phyloP scores from a whole-genome alignment of 371 early-diverging fungal genomes.

The Lichtheimia corymbifera region DNA sequence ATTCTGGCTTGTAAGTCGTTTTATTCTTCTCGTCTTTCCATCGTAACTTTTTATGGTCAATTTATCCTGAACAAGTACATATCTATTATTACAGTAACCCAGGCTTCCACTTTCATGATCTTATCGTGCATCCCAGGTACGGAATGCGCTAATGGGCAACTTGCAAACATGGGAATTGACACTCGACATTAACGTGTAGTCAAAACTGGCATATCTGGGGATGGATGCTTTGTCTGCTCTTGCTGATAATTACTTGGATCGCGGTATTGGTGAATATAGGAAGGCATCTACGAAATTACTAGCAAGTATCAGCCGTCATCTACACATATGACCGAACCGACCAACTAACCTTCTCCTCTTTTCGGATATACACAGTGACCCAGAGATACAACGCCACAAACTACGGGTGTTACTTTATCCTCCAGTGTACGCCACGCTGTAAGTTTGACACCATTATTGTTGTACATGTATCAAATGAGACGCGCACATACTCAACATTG shows the following conservation, averaged over 20 bases:
- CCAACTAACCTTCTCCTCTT: too few species aligned
- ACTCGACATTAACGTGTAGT: slow-evolving; percentile 13
- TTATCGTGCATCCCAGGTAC: slow-evolving; percentile 43
- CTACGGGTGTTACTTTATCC: slow-evolving; percentile 50
- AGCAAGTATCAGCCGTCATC: slow-evolving; percentile 25
- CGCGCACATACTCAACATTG: not conserved
- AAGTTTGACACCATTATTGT: not conserved
- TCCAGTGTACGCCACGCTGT: slow-evolving; percentile 41
- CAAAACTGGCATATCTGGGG: slow-evolving; percentile 50
- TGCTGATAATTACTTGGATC: slow-evolving; percentile 34
- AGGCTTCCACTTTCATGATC: slow-evolving; percentile 36
- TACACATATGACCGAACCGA: too few species aligned
- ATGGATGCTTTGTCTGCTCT: slow-evolving; percentile 40
- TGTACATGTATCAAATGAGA: not conserved
- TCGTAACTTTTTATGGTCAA: slow-evolving; percentile 9
- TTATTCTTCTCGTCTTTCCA: slow-evolving; percentile 10
- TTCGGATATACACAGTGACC: slow-evolving; percentile 22
- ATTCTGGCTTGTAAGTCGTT: slow-evolving; percentile 22
- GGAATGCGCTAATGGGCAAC: not conserved
- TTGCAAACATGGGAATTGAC: not conserved
- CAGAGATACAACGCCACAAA: slow-evolving; percentile 48
- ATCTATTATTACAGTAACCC: slow-evolving; percentile 21
- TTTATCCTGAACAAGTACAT: slow-evolving; percentile 4
- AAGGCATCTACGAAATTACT: slow-evolving; percentile 42
- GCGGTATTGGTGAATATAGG: slow-evolving; percentile 32